Evolutionary conservation across 148 eudicot genomes (phyloP).

Genomic region (Chenopodium quinoa): DNA sequence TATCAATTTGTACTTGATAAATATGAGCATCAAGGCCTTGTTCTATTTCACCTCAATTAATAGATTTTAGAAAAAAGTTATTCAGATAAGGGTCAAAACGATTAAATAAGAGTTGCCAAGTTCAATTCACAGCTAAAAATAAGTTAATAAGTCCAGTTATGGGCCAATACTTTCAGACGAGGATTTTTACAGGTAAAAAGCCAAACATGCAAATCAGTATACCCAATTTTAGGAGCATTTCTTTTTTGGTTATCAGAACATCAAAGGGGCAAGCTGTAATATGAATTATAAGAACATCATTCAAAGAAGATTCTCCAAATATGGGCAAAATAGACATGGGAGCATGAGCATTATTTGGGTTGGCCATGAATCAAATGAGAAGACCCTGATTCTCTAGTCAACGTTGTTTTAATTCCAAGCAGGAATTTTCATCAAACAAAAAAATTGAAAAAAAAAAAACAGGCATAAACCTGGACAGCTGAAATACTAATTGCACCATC

Average conservation of each 20-base stretch:
- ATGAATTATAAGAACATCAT: background rate
- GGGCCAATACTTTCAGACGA: background rate
- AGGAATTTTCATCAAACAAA: background rate
- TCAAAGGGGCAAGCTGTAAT: background rate
- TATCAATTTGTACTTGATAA: background rate
- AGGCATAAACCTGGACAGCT: conserved; percentile 80
- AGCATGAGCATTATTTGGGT: background rate
- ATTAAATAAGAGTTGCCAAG: background rate
- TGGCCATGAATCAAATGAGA: background rate
- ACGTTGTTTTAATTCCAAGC: background rate
- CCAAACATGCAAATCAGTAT: background rate
- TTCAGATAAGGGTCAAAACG: background rate
- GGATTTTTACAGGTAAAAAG: background rate
- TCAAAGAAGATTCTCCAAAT: background rate
- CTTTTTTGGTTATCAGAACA: no score
- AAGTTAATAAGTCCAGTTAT: no score
- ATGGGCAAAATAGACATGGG: background rate
- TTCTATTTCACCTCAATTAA: background rate
- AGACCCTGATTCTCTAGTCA: background rate
- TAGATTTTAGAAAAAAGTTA: background rate
- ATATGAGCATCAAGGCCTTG: background rate
- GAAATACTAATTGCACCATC: conserved; percentile 98
- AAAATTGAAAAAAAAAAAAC: background rate
- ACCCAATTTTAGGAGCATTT: background rate
- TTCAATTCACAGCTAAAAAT: no score